These are phyloP conservation scores for Nothopassalora personata DNA, from an alignment of 2,329 filamentous ascomycete genomes.

Conservation along the genomic window DNA sequence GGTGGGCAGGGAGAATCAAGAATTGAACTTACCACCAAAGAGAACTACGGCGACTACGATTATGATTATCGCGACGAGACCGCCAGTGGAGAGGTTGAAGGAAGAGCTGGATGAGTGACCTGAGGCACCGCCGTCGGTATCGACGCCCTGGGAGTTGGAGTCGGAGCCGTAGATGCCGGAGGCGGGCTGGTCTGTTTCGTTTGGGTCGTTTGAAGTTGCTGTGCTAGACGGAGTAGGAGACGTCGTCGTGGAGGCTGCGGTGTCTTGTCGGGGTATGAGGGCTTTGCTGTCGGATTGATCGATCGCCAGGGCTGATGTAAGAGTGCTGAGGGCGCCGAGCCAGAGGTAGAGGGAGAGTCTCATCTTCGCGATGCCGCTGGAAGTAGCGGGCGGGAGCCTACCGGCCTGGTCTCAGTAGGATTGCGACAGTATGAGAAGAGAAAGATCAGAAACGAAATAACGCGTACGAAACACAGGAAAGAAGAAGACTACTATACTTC, in stretches of 20 bases:
- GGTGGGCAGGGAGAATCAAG: not conserved
- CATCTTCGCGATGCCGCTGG: not conserved
- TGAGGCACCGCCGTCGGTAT: constrained; percentile 55
- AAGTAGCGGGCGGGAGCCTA: not conserved
- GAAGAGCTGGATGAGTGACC: constrained; percentile 41
- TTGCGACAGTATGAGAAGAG: not conserved
- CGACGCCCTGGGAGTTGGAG: constrained; percentile 10
- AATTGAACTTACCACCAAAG: constrained; percentile 58
- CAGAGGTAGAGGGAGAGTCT: not conserved
- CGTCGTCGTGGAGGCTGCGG: not conserved
- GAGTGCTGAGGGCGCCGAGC: not conserved
- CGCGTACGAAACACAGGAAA: not conserved
- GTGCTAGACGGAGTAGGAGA: not conserved
- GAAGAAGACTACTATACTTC: not conserved
- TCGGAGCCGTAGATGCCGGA: constrained; percentile 6
- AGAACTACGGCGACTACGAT: constrained; percentile 59
- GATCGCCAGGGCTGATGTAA: constrained; percentile 1
- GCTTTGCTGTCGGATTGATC: not conserved
- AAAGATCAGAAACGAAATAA: not conserved
- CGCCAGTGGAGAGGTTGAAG: constrained; percentile 62
- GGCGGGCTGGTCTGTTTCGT: not conserved
- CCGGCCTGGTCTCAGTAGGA: not conserved
- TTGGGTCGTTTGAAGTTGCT: not conserved
- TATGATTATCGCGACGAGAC: constrained; percentile 67
- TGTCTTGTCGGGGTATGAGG: not conserved